A percentile compares a stretch with the other conserved stretches of the same genome.
These are phyloP conservation scores for Geranium incanum DNA, from an alignment of 441 rosid species.

Conservation along the genomic window DNA sequence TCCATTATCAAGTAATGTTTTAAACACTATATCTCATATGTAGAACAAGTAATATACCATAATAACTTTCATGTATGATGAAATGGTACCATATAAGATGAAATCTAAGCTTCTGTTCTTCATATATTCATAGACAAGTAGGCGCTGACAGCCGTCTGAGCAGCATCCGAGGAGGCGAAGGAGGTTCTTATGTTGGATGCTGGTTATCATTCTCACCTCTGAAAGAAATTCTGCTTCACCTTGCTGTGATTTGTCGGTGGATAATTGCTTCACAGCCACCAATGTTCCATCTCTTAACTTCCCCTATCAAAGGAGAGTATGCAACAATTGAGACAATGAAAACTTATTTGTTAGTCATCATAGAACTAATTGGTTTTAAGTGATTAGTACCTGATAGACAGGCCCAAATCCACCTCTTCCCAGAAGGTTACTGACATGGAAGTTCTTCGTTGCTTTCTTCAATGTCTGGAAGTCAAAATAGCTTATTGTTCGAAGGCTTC, in stretches of 20 bases:
- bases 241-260: slow-evolving; percentile 38
- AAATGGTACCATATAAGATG: slow-evolving; percentile 35
- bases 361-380: background rate
- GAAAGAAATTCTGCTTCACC: slow-evolving; percentile 43
- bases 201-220: slow-evolving; percentile 48
- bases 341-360: too few relatives aligned
- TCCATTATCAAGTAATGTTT: background rate
- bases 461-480: slow-evolving; percentile 32
- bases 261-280: slow-evolving; percentile 37
- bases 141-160: slow-evolving; percentile 38
- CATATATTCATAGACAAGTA: slow-evolving; percentile 58
- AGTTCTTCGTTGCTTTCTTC: slow-evolving; percentile 41
- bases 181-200: slow-evolving; percentile 53
- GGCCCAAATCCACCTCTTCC: slow-evolving; percentile 46
- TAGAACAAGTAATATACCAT: too few relatives aligned
- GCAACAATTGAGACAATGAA: too few relatives aligned
- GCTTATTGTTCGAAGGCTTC: slow-evolving; percentile 34
- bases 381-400: slow-evolving; percentile 31
- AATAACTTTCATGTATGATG: background rate
- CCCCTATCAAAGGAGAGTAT: slow-evolving; percentile 24
- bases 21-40: too few relatives aligned
- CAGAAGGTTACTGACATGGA: slow-evolving; percentile 32
- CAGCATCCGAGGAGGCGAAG: slow-evolving; percentile 55
- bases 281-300: slow-evolving; percentile 35
- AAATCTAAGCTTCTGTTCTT: slow-evolving; percentile 56